Percentiles rank a stretch among this genome's conserved stretches.
These are phyloP conservation scores for Schizochytrium sp. DNA, from an alignment of 108 stramenopile genomes.

Conservation along the genomic window DNA sequence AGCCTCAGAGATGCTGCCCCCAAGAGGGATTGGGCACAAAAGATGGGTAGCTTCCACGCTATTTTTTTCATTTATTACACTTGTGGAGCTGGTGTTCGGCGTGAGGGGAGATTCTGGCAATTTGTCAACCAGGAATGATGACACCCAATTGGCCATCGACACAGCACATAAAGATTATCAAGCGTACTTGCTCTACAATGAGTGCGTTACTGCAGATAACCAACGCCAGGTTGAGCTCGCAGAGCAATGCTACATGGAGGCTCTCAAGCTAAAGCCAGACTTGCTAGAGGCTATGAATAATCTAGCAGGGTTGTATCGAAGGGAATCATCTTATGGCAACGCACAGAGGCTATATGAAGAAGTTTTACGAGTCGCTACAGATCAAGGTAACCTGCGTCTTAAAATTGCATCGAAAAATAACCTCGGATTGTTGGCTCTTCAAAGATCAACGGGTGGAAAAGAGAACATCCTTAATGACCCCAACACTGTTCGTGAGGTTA, in stretches of 20 bases:
- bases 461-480: background rate
- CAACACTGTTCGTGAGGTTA: background rate
- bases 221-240: background rate
- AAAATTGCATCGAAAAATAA: conserved; percentile 63
- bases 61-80: too few species aligned
- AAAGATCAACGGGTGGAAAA: conserved; percentile 59
- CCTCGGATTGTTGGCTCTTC: conserved; percentile 63
- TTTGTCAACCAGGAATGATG: too few species aligned
- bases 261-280: conserved; percentile 64
- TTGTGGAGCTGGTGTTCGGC: too few species aligned
- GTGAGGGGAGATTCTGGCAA: too few species aligned
- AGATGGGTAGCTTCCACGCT: too few species aligned
- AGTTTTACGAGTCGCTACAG: conserved; percentile 34
- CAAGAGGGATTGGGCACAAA: too few species aligned
- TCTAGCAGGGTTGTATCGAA: conserved; percentile 59
- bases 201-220: background rate
- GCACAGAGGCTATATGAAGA: conserved; percentile 66
- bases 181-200: conserved; percentile 58
- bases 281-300: conserved; percentile 66
- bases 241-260: conserved; percentile 32
- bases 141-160: too few species aligned
- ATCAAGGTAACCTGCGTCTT: background rate
- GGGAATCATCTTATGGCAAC: conserved; percentile 39
- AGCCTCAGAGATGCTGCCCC: too few species aligned
- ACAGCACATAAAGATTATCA: background rate